Percentiles rank a stretch among this genome's conserved stretches.
phyloP scores from a whole-genome alignment of 345 rosid genomes.

The Eucalyptus rudis region DNA sequence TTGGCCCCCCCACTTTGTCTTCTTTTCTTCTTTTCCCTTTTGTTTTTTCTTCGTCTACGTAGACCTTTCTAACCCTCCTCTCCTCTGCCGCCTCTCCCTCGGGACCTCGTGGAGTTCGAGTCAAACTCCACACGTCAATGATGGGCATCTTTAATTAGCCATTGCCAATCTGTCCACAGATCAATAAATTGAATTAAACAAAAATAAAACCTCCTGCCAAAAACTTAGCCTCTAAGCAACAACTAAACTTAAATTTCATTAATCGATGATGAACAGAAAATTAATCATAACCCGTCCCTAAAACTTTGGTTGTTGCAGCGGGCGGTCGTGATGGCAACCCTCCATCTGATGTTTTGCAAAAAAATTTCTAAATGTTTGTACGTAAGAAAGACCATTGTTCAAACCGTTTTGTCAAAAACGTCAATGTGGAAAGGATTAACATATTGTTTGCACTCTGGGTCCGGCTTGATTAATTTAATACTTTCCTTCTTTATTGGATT shows the following conservation, averaged over 20 bases:
- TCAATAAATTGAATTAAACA: neutral
- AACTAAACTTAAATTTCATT: neutral
- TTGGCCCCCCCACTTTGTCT: neutral
- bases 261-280: neutral
- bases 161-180: neutral
- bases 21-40: neutral
- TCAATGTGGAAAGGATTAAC: neutral
- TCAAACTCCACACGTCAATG: neutral
- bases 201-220: accelerated
- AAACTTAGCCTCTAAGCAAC: neutral
- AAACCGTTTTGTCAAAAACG: neutral
- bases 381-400: neutral
- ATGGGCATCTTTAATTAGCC: neutral
- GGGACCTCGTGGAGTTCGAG: neutral
- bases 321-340: neutral
- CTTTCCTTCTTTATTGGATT: neutral
- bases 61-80: neutral
- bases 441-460: neutral
- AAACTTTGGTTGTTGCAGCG: neutral
- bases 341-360: neutral
- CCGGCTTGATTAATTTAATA: neutral
- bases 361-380: neutral
- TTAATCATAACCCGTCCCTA: neutral
- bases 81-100: neutral
- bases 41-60: accelerated